Evolutionary conservation across 139 green algal species (phyloP), one percentile per base, ranked within the genome.

Genomic region (Spirogloea muscicola): DNA sequence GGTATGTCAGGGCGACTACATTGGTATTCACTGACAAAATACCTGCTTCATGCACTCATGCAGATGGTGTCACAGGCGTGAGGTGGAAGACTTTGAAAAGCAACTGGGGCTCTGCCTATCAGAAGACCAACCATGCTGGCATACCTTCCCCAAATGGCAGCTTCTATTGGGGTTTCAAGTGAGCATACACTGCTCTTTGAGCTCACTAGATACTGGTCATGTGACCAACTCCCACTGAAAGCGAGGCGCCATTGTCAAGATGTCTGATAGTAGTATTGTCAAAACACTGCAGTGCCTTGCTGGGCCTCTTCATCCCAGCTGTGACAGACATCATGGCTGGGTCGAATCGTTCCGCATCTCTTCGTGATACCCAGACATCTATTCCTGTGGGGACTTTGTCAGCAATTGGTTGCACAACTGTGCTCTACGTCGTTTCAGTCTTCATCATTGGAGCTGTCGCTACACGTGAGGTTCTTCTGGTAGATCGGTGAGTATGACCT

Each of bases 361-460:
- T 63, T 21, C 25, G 21, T 21, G 33, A 63, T 31, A 21, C 46
- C 21, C 66, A 52, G 66, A 42, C 29, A 3, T 58, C 68, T 1
- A 77, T 67, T 27, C 41, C 68, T 21, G 29, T 42, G 33, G 55
- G 68, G 38, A 66, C 1, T 21, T n/a, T 66, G 2, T 21, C 36
- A 6, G 52, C 68, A 16, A 33, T 39, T 10, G 18, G 38, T 21
- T 49, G 39, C 2, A 68, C 68, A 27, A 83, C 77, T 1, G 36
- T 68, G 18, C 49, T 84, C 9, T 84, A 84, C 43, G n/a, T 84
- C 1, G 39, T 77, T 16, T 39, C 62, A 5, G 41, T 81, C 3
- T 44, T 80, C 34, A 69, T 83, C 41, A 83, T 78, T 55, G 77
- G 77, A n/a, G 42, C 74, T 38, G 63, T 77, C 21, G 77, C 77